Evolutionary conservation across 768 basidiomycete species (phyloP).

Genomic region (Tricholomella constricta): DNA sequence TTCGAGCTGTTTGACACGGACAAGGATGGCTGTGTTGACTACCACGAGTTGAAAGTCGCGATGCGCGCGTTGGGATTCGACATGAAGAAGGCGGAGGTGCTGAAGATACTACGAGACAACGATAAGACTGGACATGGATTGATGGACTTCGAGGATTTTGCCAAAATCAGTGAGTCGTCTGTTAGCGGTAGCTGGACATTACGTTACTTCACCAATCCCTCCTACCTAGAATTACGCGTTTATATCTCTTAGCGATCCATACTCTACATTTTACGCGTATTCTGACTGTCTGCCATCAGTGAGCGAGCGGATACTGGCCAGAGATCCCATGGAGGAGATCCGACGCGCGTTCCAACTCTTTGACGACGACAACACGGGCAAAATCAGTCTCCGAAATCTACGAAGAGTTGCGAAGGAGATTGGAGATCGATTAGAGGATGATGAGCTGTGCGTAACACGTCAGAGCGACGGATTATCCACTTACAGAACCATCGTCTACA

Average conservation of each 20-base stretch:
- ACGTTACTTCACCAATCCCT: background rate
- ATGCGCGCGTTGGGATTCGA: slow-evolving; percentile 98
- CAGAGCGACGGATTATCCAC: background rate
- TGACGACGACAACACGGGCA: slow-evolving; percentile 94
- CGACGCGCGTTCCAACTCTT: slow-evolving; percentile 95
- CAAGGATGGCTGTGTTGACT: slow-evolving; percentile 95
- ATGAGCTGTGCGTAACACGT: slow-evolving; percentile 78
- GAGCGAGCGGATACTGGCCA: slow-evolving; percentile 89
- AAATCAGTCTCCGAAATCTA: slow-evolving; percentile 89
- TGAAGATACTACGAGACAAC: slow-evolving; percentile 91
- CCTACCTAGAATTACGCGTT: background rate
- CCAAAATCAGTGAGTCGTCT: slow-evolving; percentile 78
- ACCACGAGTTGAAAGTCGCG: slow-evolving; percentile 98
- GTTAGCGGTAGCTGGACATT: background rate
- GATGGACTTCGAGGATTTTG: slow-evolving; percentile 94
- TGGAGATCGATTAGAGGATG: slow-evolving; percentile 92
- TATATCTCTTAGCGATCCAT: background rate
- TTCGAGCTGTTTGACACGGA: slow-evolving; percentile 99
- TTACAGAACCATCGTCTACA: slow-evolving; percentile 29
- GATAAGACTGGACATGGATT: slow-evolving; percentile 80
- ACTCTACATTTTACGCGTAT: slow-evolving; percentile 9
- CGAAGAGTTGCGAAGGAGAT: slow-evolving; percentile 95
- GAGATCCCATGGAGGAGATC: slow-evolving; percentile 97
- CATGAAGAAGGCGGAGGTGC: slow-evolving; percentile 96
- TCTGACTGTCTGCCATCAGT: slow-evolving; percentile 49